phyloP scores from a whole-genome alignment of 108 stramenopile species.

The Cyclostephanos invisitatus region DNA sequence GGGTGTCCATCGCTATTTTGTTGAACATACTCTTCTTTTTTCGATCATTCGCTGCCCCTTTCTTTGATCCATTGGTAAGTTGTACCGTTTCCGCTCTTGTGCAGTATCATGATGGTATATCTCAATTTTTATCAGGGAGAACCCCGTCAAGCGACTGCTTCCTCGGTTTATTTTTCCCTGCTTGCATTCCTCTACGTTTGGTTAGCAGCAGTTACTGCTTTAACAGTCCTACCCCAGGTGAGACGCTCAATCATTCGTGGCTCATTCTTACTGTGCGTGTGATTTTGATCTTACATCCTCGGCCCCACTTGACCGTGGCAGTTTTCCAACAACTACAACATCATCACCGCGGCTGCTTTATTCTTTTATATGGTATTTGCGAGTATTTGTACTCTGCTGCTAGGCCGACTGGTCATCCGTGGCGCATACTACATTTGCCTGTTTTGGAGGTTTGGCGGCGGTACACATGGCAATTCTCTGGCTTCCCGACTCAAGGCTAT shows the following conservation, averaged over 20 bases:
- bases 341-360: constrained; percentile 51
- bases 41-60: constrained; percentile 43
- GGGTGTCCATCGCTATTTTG: constrained; percentile 44
- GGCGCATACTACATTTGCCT: constrained; percentile 40
- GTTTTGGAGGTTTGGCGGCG: constrained; percentile 22
- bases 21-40: constrained; percentile 45
- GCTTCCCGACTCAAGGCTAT: background rate
- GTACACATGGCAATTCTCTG: background rate
- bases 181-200: constrained; percentile 49
- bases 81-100: background rate
- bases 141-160: constrained; percentile 44
- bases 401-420: constrained; percentile 48
- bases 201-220: constrained; percentile 47
- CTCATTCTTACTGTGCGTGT: background rate
- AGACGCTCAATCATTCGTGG: background rate
- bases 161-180: constrained; percentile 51
- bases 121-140: constrained; percentile 36
- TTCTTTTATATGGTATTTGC: constrained; percentile 57
- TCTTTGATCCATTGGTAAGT: constrained; percentile 50
- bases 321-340: constrained; percentile 51
- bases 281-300: background rate
- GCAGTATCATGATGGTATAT: background rate
- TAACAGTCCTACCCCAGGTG: constrained; percentile 48
- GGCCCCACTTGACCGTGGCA: background rate
- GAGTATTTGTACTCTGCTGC: constrained; percentile 34